These are phyloP conservation scores for Thalia dealbata DNA, from an alignment of 176 grass and related monocot species.

Conservation along the genomic window DNA sequence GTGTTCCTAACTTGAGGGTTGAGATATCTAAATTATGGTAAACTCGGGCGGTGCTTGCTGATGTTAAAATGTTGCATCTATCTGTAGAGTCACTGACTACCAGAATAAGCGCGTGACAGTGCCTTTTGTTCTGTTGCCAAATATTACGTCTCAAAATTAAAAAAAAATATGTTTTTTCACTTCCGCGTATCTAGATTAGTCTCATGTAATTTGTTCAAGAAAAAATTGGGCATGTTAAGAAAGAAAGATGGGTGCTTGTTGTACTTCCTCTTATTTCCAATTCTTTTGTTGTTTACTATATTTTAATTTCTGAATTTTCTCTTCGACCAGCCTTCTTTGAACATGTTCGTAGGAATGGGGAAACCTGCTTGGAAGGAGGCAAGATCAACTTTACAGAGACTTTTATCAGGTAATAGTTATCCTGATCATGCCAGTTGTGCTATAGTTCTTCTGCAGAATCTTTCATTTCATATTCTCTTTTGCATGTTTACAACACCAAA, in stretches of 20 bases:
- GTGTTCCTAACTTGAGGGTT: too few species aligned
- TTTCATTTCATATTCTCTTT: neutral
- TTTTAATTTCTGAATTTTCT: conserved; percentile 7
- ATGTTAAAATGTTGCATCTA: too few species aligned
- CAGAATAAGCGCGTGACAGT: too few species aligned
- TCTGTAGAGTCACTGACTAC: too few species aligned
- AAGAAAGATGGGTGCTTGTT: neutral
- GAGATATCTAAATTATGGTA: too few species aligned
- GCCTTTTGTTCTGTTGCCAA: too few species aligned
- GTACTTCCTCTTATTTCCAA: neutral
- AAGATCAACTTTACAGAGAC: conserved; percentile 69
- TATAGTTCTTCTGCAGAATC: neutral
- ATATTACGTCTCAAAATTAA: too few species aligned
- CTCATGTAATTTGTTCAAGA: too few species aligned
- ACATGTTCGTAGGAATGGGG: conserved; percentile 82
- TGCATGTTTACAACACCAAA: neutral
- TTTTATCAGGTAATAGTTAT: conserved; percentile 52
- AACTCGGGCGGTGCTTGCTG: too few species aligned
- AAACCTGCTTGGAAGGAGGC: conserved; percentile 86
- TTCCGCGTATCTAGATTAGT: too few species aligned
- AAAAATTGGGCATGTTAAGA: too few species aligned
- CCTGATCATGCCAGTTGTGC: neutral
- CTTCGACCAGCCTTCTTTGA: conserved; percentile 67
- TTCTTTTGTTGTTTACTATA: neutral
- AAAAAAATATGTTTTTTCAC: too few species aligned